Base-by-base conservation (phyloP, 768 basidiomycete genomes). In the Pisolithus marmoratus region DNA sequence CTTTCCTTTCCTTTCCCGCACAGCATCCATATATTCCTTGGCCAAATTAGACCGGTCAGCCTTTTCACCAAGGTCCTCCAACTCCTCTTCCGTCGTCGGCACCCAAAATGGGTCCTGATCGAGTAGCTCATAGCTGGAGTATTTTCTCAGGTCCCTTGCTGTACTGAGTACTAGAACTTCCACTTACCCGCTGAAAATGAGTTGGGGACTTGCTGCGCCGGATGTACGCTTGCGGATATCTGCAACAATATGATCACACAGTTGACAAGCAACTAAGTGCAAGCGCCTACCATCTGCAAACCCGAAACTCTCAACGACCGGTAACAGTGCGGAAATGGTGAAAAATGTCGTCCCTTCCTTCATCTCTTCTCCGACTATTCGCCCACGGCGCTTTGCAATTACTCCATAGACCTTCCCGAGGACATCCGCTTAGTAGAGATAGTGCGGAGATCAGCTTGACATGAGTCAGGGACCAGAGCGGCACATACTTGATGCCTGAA, bases 81-180 rank as follows among this genome's bases (percentile, higher is more conserved):
- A 73, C 58, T 98, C 95, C 63, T 96, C 94, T 61, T 94, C 90
- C 0, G 95, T 97, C 17, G 92, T 94, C 0, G 94, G 94, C 3
- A 96, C 93, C 94, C 94, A 97, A 73, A 94, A 97, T 6, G 94
- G 94, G 73, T 97, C 92, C 59, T 85, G 82, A 67, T 95, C 91
- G 22, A 97, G 77, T 61, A 95, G 77, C 67, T 98, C 94, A 68
- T 94, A 99, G 38, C 91, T 91, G 56, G 49, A 49, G 51, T 24
- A 50, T 45, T 53, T 46, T 43, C 42, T 51, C 49, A 69, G 56
- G 50, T 38, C 49, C 23, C 14, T 29, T 31, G 48, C 34, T 47
- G n/a, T 36, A 26, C 38, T 27, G 0, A 49, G 40, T 7, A 41
- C 23, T 27, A 23, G 14, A 20, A 49, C 46, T 37, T 23, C 38